Conservation (phyloP, 257 asterid species). For the Capsicum chinense region DNA sequence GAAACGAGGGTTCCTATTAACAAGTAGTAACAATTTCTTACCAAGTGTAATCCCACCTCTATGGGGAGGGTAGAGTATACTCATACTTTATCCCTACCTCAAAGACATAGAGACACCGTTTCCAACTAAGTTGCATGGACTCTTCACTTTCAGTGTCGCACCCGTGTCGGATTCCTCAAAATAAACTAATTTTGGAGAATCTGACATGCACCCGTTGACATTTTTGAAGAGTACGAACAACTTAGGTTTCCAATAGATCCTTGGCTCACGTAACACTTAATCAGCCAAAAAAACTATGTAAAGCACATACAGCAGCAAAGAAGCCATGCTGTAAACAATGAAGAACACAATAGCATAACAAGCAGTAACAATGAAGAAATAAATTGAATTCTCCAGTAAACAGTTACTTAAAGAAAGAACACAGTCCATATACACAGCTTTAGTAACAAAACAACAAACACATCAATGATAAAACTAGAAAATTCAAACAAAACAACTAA, state of each 20-base stretch:
- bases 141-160: no score
- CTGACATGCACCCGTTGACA: no score
- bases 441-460: not conserved
- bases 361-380: not conserved
- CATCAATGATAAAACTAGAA: not conserved
- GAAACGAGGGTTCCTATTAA: not conserved
- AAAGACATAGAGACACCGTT: no score
- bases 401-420: not conserved
- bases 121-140: no score
- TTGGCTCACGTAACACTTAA: not conserved
- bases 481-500: constrained; percentile 13
- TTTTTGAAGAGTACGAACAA: no score
- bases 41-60: no score
- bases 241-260: not conserved
- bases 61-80: no score
- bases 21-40: not conserved
- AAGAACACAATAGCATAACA: not conserved
- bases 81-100: not conserved
- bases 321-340: not conserved
- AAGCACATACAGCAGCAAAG: not conserved
- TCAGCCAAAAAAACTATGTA: not conserved
- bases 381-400: not conserved
- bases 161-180: no score
- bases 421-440: not conserved
- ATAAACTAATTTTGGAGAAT: no score